phyloP scores from a whole-genome alignment of 176 grass and related monocot genomes.

The Thalia dealbata region DNA sequence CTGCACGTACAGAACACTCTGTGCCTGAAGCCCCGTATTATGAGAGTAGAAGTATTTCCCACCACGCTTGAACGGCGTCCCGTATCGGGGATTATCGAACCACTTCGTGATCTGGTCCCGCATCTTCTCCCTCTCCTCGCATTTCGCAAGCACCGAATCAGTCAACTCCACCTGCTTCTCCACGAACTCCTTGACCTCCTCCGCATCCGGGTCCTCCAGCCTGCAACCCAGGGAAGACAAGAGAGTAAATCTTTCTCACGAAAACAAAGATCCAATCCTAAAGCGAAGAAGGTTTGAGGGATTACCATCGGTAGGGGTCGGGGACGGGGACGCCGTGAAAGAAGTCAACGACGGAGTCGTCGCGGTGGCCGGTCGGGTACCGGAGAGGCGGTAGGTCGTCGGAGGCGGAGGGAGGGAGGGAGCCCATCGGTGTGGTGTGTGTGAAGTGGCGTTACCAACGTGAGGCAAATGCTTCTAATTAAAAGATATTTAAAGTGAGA shows the following conservation, averaged over 20 bases:
- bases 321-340: constrained; percentile 57
- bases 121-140: constrained; percentile 49
- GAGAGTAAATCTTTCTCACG: not conserved
- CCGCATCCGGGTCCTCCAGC: constrained; percentile 91
- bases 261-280: not conserved
- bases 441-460: too few relatives aligned
- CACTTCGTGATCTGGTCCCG: constrained; percentile 42
- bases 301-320: constrained; percentile 86
- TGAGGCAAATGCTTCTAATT: too few relatives aligned
- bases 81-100: constrained; percentile 75
- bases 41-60: constrained; percentile 78
- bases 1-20: constrained; percentile 88
- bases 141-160: constrained; percentile 47
- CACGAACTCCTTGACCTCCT: constrained; percentile 84
- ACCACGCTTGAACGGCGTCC: constrained; percentile 64
- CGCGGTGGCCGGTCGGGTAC: constrained; percentile 51
- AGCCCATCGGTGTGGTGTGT: constrained; percentile 40
- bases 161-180: constrained; percentile 52
- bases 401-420: constrained; percentile 17
- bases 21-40: constrained; percentile 87
- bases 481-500: too few relatives aligned
- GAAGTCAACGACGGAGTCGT: constrained; percentile 47
- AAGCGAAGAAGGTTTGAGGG: not conserved
- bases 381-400: constrained; percentile 21
- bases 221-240: constrained; percentile 13